Base-by-base conservation (phyloP, 2,329 filamentous ascomycete genomes). In the Arthrinium puccinioides region DNA sequence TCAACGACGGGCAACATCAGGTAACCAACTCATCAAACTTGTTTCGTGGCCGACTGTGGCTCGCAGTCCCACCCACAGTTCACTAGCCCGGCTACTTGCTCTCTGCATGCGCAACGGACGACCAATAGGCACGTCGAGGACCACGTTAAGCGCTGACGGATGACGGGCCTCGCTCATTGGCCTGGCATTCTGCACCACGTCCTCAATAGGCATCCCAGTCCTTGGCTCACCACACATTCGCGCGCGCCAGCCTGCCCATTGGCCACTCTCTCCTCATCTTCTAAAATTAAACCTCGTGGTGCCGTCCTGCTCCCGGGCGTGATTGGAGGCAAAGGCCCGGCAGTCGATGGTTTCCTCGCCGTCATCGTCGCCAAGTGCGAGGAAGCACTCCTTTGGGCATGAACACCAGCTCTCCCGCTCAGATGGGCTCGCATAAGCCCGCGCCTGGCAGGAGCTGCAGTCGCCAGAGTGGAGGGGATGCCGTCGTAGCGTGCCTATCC, bases 141-240 rank as follows among this genome's bases (percentile, higher is more conserved):
- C n/a, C n/a, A n/a, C n/a, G 42, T 41, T 57, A 57, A 55, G 54
- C 54, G 54, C 54, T 46, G 41, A 38, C 43, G 44, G 46, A 13
- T 36, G 44, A 41, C 42, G 44, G 48, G 41, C 38, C 37, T 33
- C 39, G 13, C 35, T 41, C 31, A 57, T 55, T 55, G 52, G 53
- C 44, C 44, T 39, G 44, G 38, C 35, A 37, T 44, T 39, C 41
- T 53, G 48, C 47, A 52, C 40, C 24, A 31, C 33, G 16, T 36
- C 39, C 31, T 49, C 53, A 54, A 54, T 51, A 47, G 51, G 30
- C 21, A 28, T 36, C 32, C 5, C 37, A 37, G 46, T 38, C 45
- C 51, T 28, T 36, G 33, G 33, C 20, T 14, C 18, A 15, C 23
- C 16, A 14, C 24, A n/a, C 16, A 44, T 44, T 44, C 28, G 44